phyloP scores from a whole-genome alignment of 805 yeast genomes.

The Yamadazyma takamatsuzukensis region DNA sequence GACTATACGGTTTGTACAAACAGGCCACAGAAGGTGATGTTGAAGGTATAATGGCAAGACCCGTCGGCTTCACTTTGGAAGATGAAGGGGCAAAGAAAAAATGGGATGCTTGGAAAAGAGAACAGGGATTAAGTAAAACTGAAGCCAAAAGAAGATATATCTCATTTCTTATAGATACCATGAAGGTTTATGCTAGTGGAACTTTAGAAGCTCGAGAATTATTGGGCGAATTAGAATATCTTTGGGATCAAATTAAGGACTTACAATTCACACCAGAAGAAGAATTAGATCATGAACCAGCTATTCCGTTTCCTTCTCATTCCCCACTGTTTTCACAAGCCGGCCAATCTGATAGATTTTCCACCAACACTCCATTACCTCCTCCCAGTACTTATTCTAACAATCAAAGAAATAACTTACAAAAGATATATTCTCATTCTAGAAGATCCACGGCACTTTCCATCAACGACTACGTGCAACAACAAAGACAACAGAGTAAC shows the following conservation, averaged over 20 bases:
- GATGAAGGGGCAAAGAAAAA: slow-evolving; percentile 68
- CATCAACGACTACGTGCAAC: slow-evolving; percentile 33
- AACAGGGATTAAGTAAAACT: slow-evolving; percentile 61
- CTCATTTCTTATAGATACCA: slow-evolving; percentile 63
- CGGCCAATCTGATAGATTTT: slow-evolving; percentile 30
- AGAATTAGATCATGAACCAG: slow-evolving; percentile 19
- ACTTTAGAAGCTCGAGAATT: slow-evolving; percentile 64
- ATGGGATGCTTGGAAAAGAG: slow-evolving; percentile 83
- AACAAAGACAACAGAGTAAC: slow-evolving; percentile 19
- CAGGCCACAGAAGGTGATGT: slow-evolving; percentile 90
- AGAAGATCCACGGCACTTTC: slow-evolving; percentile 35
- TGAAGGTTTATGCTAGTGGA: slow-evolving; percentile 66
- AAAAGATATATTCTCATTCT: slow-evolving; percentile 42
- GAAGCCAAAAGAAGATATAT: slow-evolving; percentile 77
- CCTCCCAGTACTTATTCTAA: slow-evolving; percentile 23
- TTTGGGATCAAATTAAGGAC: slow-evolving; percentile 72
- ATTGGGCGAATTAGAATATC: slow-evolving; percentile 61
- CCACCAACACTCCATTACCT: slow-evolving; percentile 35
- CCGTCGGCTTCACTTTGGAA: slow-evolving; percentile 55
- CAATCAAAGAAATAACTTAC: slow-evolving; percentile 22
- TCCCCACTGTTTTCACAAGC: slow-evolving; percentile 31
- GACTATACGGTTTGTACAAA: slow-evolving; percentile 77
- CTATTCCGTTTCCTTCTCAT: slow-evolving; percentile 25
- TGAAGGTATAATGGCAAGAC: slow-evolving; percentile 62
- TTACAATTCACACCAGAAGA: slow-evolving; percentile 30